Evolutionary conservation across 768 basidiomycete genomes (phyloP).

Genomic region (Boletus sp.): DNA sequence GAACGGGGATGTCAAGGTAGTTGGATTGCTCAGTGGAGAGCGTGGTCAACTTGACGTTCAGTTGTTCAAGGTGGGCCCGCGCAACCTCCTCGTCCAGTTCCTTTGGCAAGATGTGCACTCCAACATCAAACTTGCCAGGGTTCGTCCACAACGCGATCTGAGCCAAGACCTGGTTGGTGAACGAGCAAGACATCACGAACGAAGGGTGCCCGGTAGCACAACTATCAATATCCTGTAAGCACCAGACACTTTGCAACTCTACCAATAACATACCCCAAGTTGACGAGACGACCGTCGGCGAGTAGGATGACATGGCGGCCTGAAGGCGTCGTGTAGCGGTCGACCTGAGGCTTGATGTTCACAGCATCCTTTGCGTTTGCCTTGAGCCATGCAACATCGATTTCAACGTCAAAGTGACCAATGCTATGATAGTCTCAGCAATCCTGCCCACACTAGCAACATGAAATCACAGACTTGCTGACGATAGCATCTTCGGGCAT

Average conservation of each 20-base stretch:
- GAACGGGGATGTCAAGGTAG: conserved; percentile 88
- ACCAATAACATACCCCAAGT: conserved; percentile 70
- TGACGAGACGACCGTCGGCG: conserved; percentile 98
- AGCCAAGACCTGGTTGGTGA: conserved; percentile 97
- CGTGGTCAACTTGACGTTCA: conserved; percentile 92
- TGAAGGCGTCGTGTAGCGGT: conserved; percentile 89
- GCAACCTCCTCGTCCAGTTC: conserved; percentile 99
- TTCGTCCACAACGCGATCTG: conserved; percentile 98
- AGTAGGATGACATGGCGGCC: conserved; percentile 97
- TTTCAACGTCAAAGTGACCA: conserved; percentile 85
- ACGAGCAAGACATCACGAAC: conserved; percentile 99
- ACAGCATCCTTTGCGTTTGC: conserved; percentile 75
- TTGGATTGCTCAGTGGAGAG: conserved; percentile 71
- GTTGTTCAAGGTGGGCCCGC: conserved; percentile 86
- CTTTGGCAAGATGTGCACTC: conserved; percentile 98
- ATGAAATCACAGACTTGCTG: conserved; percentile 72
- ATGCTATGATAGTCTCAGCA: conserved; percentile 48
- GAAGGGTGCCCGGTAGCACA: conserved; percentile 99
- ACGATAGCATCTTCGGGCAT: conserved; percentile 99
- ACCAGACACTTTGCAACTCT: not conserved
- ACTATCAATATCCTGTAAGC: conserved; percentile 34
- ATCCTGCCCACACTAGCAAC: not conserved
- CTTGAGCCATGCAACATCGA: conserved; percentile 99
- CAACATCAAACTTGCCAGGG: conserved; percentile 88
- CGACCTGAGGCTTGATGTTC: conserved; percentile 99